Percentiles rank a stretch among this genome's conserved stretches.
Evolutionary conservation across 441 rosid genomes (phyloP).

Genomic region (Iberis amara): DNA sequence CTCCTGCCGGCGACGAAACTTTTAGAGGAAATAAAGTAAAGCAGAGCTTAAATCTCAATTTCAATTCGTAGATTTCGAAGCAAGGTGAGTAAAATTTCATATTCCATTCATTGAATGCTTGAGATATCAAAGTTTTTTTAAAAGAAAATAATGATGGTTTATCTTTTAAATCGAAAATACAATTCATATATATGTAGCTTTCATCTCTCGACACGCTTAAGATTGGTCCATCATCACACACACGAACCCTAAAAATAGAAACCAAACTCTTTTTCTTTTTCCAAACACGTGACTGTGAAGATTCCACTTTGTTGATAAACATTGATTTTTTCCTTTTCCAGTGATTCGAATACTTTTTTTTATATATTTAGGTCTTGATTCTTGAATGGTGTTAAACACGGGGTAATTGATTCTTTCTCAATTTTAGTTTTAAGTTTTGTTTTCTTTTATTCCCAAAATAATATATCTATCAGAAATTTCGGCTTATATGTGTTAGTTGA

Average conservation of each 20-base stretch:
- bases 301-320: constrained; percentile 27
- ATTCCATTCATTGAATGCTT: constrained; percentile 4
- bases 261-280: constrained; percentile 29
- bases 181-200: constrained; percentile 27
- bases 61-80: too few species aligned
- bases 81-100: constrained; percentile 11
- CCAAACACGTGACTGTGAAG: constrained; percentile 30
- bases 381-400: constrained; percentile 22
- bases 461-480: constrained; percentile 47
- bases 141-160: too few species aligned
- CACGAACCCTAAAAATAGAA: constrained; percentile 26
- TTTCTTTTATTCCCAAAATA: constrained; percentile 12
- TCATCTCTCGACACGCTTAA: constrained; percentile 36
- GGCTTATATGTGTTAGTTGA: constrained; percentile 28
- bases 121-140: not conserved
- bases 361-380: not conserved
- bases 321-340: constrained; percentile 15
- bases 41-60: constrained; percentile 12
- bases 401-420: not conserved
- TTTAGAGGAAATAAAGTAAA: not conserved
- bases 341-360: not conserved
- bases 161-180: not conserved
- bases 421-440: not conserved
- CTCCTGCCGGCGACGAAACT: constrained; percentile 28
- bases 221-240: constrained; percentile 42